Conservation (phyloP, 2,329 filamentous ascomycete species). For the Penicillium sp. region DNA sequence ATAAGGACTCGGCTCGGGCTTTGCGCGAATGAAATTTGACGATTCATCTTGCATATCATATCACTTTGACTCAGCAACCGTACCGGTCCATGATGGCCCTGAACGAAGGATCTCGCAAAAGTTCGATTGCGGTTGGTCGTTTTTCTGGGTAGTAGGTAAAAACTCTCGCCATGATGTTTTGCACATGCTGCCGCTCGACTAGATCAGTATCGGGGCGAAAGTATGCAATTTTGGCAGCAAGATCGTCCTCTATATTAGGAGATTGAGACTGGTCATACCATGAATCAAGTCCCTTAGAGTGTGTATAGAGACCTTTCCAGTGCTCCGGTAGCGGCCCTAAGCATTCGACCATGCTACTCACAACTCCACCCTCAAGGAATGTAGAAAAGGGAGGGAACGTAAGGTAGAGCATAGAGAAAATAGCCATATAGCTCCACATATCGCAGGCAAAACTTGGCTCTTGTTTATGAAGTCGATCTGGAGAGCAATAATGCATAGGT, state of each 20-base stretch:
- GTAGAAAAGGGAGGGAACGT: conserved; percentile 12
- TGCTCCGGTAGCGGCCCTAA: conserved; percentile 24
- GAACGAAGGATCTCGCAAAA: conserved; percentile 25
- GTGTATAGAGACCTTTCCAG: conserved; percentile 19
- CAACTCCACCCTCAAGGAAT: conserved; percentile 12
- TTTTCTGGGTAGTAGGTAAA: conserved; percentile 22
- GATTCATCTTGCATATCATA: conserved; percentile 1
- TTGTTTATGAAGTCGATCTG: conserved; percentile 24
- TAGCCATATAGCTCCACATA: conserved; percentile 29
- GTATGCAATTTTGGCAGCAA: conserved; percentile 10
- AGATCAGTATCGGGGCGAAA: conserved; percentile 15
- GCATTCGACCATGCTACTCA: conserved; percentile 12
- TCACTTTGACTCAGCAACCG: conserved; percentile 17
- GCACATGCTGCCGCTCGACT: conserved; percentile 15
- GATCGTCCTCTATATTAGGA: conserved; percentile 2
- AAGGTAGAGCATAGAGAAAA: conserved; percentile 23
- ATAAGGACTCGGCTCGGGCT: background rate
- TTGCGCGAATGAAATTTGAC: background rate
- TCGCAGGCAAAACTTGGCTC: conserved; percentile 22
- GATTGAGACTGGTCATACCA: conserved; percentile 25
- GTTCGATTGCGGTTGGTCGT: conserved; percentile 21
- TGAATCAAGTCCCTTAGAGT: conserved; percentile 13
- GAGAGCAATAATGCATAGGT: conserved; percentile 19
- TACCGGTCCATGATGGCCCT: conserved; percentile 25
- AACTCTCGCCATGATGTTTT: conserved; percentile 17